A percentile compares a stretch with the other conserved stretches of the same genome.
Conservation (phyloP, 148 eudicot genomes). For the Arbutus unedo region DNA sequence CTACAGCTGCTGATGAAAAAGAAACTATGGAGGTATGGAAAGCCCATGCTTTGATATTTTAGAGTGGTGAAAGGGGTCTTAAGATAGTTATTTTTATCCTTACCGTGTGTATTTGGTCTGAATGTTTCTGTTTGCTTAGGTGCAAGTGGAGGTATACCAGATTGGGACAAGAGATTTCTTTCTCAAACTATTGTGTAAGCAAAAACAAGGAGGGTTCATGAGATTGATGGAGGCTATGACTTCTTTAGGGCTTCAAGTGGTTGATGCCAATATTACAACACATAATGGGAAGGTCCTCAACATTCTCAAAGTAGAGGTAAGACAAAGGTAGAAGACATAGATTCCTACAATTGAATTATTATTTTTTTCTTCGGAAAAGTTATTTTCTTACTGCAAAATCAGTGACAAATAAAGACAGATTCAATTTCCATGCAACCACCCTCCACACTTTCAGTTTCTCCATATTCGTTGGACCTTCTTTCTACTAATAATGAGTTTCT, state of each 20-base stretch:
- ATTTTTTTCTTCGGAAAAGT: too few relatives aligned
- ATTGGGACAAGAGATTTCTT: conserved; percentile 49
- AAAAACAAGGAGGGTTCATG: conserved; percentile 44
- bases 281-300: conserved; percentile 22
- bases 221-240: conserved; percentile 51
- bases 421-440: not conserved
- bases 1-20: conserved; percentile 16
- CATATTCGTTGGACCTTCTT: not conserved
- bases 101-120: not conserved
- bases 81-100: not conserved
- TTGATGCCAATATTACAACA: conserved; percentile 53
- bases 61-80: not conserved
- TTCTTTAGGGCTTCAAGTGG: conserved; percentile 47
- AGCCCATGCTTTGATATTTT: not conserved
- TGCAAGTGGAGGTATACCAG: conserved; percentile 55
- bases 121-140: conserved; percentile 25
- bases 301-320: conserved; percentile 26
- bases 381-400: too few relatives aligned
- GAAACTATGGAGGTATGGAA: conserved; percentile 37
- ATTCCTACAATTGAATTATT: not conserved
- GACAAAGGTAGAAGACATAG: not conserved
- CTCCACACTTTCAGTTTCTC: not conserved
- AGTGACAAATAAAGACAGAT: not conserved
- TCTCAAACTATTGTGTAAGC: conserved; percentile 37
- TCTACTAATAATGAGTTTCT: not conserved